Evolutionary conservation across 2,329 filamentous ascomycete species (phyloP).

Genomic region (Cladophialophora exuberans): DNA sequence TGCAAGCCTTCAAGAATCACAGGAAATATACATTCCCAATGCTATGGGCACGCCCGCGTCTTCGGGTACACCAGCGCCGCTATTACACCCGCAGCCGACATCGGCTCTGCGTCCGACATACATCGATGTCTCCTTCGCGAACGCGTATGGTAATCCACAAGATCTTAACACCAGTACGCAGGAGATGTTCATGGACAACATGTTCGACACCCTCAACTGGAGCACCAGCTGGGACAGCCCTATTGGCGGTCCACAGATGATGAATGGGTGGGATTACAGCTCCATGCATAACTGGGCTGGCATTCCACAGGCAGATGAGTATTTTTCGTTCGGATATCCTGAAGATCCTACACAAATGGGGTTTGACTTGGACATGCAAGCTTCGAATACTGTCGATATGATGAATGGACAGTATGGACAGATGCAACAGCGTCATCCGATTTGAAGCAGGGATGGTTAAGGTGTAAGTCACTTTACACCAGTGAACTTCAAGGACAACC

Average conservation of each 20-base stretch:
- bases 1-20: conserved; percentile 20
- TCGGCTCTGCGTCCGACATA: conserved; percentile 16
- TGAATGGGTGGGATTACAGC: conserved; percentile 25
- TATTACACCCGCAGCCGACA: conserved; percentile 5
- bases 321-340: conserved; percentile 19
- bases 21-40: conserved; percentile 8
- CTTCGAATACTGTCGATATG: conserved; percentile 5
- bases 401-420: conserved; percentile 15
- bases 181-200: conserved; percentile 30
- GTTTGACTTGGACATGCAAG: conserved; percentile 21
- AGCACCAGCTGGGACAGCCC: conserved; percentile 31
- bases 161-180: conserved; percentile 23
- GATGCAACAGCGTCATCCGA: conserved; percentile 5
- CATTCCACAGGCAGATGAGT: conserved; percentile 25
- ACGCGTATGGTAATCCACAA: conserved; percentile 15
- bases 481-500: not conserved
- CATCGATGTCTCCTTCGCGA: conserved; percentile 26
- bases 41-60: conserved; percentile 17
- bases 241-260: conserved; percentile 22
- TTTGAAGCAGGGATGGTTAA: not conserved
- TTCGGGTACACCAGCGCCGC: conserved; percentile 8
- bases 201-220: conserved; percentile 32
- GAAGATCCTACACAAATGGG: conserved; percentile 18
- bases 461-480: too few relatives aligned
- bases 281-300: conserved; percentile 28